Conservation (phyloP, 2,329 filamentous ascomycete species). For the Diplodia mutila region DNA sequence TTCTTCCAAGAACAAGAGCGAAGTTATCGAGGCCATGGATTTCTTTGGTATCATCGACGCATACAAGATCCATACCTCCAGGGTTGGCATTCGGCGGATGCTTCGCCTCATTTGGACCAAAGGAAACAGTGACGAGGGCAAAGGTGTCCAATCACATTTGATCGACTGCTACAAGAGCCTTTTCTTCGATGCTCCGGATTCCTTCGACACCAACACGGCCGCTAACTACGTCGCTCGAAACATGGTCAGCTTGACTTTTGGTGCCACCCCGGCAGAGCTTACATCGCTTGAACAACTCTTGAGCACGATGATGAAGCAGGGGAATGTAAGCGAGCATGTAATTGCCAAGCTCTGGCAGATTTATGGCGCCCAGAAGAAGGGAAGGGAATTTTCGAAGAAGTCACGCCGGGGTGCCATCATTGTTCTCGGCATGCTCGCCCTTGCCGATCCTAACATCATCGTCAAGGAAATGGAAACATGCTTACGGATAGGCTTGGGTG, state of each 20-base stretch:
- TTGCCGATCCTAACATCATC: slow-evolving; percentile 89
- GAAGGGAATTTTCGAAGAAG: slow-evolving; percentile 78
- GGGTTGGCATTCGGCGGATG: slow-evolving; percentile 92
- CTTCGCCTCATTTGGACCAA: slow-evolving; percentile 98
- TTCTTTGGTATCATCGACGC: slow-evolving; percentile 95
- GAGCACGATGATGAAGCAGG: slow-evolving; percentile 96
- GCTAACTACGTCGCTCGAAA: slow-evolving; percentile 96
- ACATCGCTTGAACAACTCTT: slow-evolving; percentile 94
- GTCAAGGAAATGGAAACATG: slow-evolving; percentile 95
- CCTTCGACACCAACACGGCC: slow-evolving; percentile 84
- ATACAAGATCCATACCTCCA: slow-evolving; percentile 93
- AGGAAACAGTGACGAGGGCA: slow-evolving; percentile 98
- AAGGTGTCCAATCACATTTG: slow-evolving; percentile 93
- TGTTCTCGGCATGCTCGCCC: slow-evolving; percentile 92
- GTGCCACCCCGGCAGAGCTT: slow-evolving; percentile 89
- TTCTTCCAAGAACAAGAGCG: slow-evolving; percentile 94
- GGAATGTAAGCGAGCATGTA: slow-evolving; percentile 82
- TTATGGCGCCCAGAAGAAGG: slow-evolving; percentile 85
- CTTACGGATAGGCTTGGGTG: slow-evolving; percentile 84
- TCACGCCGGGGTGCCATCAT: slow-evolving; percentile 94
- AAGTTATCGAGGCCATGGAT: slow-evolving; percentile 98
- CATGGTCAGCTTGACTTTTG: slow-evolving; percentile 98
- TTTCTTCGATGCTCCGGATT: slow-evolving; percentile 93
- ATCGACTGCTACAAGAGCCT: slow-evolving; percentile 96
- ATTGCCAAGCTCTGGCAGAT: slow-evolving; percentile 96